Evolutionary conservation across 1,139 yeast species (phyloP).

Genomic region (Yamadazyma epiphylla): DNA sequence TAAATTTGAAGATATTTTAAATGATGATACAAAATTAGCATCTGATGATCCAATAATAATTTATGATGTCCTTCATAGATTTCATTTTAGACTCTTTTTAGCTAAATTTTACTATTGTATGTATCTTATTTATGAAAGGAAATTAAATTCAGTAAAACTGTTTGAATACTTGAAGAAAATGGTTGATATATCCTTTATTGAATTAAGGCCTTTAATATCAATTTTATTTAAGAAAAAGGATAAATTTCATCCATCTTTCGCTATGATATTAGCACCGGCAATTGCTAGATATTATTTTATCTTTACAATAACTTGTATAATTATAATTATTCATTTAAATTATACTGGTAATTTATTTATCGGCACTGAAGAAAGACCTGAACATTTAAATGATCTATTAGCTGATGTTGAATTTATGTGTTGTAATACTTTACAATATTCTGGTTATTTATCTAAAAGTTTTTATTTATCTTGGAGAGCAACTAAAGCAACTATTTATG

Average conservation of each 20-base stretch:
- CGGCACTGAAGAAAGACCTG: slow-evolving; percentile 9
- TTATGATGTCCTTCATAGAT: slow-evolving; percentile 4
- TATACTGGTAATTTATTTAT: slow-evolving; percentile 7
- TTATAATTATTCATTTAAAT: slow-evolving; percentile 9
- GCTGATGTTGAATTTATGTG: slow-evolving; percentile 5
- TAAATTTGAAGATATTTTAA: slow-evolving; percentile 4
- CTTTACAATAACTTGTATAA: slow-evolving; percentile 6
- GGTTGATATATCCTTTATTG: slow-evolving; percentile 15
- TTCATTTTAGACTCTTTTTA: slow-evolving; percentile 15
- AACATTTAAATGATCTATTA: slow-evolving; percentile 7
- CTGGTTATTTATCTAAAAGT: slow-evolving; percentile 7
- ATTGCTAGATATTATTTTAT: slow-evolving; percentile 10
- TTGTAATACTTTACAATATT: slow-evolving; percentile 4
- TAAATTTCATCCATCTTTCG: slow-evolving; percentile 8
- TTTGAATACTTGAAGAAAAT: slow-evolving; percentile 24
- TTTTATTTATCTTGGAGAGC: slow-evolving; percentile 11
- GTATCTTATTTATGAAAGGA: slow-evolving; percentile 22
- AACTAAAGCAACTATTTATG: slow-evolving; percentile 5
- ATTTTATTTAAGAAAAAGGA: slow-evolving; percentile 3
- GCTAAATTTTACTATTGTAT: slow-evolving; percentile 20
- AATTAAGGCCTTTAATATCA: slow-evolving; percentile 14
- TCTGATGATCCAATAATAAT: not conserved
- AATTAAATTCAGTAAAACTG: slow-evolving; percentile 15
- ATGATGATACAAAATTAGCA: slow-evolving; percentile 1
- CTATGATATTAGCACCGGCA: slow-evolving; percentile 10